Evolutionary conservation across 2,329 filamentous ascomycete genomes (phyloP), one percentile per base, ranked within the genome.

Genomic region (Apiospora kogelbergensis): DNA sequence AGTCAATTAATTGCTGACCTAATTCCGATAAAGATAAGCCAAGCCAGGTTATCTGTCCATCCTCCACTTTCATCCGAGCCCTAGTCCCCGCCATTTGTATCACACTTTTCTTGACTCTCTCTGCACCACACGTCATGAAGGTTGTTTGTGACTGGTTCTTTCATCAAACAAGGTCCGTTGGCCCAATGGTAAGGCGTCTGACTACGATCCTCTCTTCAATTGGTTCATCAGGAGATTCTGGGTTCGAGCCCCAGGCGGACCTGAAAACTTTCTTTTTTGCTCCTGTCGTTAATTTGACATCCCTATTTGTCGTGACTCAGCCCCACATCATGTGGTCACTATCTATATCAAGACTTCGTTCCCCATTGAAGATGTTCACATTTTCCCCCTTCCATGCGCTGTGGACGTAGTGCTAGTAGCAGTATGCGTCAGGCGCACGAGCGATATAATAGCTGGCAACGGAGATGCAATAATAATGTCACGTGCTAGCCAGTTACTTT

Each of bases 171-270:
- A 60, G 65, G 65, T 67, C 65, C 65, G 65, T 67, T 81, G 78
- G 78, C 76, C 77, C 77, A 79, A 79, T 81, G 79, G 75, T 79
- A 81, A 80, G 79, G 79, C 79, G 79, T 81, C 78, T 81, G 79
- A 81, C 80, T 81, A 81, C 79, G 78, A 81, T 69, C 57, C 20
- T 3, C 17, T 33, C 3, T 37, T n/a, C 30, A n/a, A 30, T 60
- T 37, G 53, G 53, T 60, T 37, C 11, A 68, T 68, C 67, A 68
- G 67, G 68, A 67, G 68, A 69, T 69, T 69, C 68, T 69, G 65
- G 68, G 68, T 69, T 69, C 68, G 68, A 69, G 22, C 68, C 68
- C 68, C 68, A 69, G 68, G 68, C 48, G 65, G 68, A 48, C 64
- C 48, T 67, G 33, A 33, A 33, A 33, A 33, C 7, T 3, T 33